These are phyloP conservation scores for Paecilomyces sp. DNA, from an alignment of 2,329 filamentous ascomycete genomes.

Conservation along the genomic window DNA sequence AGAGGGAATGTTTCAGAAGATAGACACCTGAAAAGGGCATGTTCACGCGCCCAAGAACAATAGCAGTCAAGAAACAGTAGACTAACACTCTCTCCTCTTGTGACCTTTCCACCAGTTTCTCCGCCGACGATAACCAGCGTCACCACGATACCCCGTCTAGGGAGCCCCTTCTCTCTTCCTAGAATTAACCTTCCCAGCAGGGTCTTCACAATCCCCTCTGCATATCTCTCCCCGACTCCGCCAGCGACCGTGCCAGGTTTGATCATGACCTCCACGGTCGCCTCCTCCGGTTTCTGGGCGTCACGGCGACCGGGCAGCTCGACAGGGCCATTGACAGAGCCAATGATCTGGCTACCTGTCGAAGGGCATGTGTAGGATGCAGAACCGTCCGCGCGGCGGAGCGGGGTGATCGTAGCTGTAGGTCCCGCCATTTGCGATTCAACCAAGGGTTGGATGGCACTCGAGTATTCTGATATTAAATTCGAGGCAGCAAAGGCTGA, in stretches of 20 bases:
- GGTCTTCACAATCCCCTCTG: constrained; percentile 53
- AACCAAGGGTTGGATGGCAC: neutral
- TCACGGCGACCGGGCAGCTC: constrained; percentile 77
- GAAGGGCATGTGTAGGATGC: constrained; percentile 34
- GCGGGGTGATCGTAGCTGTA: constrained; percentile 24
- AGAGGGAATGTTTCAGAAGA: neutral
- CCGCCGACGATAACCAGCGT: constrained; percentile 35
- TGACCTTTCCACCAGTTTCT: constrained; percentile 19
- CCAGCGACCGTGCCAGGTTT: constrained; percentile 78
- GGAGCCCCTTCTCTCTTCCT: constrained; percentile 34
- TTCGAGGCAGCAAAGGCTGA: neutral
- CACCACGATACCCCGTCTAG: constrained; percentile 35
- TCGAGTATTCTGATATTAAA: neutral
- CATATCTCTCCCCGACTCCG: constrained; percentile 74
- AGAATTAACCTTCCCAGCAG: constrained; percentile 33
- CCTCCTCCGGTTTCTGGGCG: constrained; percentile 78
- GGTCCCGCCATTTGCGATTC: constrained; percentile 25
- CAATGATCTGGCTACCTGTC: constrained; percentile 69
- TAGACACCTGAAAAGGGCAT: neutral
- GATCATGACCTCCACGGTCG: constrained; percentile 81
- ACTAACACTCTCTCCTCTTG: constrained; percentile 33
- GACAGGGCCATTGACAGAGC: constrained; percentile 84
- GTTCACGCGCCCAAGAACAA: neutral
- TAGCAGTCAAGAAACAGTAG: neutral
- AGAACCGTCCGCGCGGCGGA: constrained; percentile 33